These are phyloP conservation scores for Fusarium sp. DNA, from an alignment of 2,329 filamentous ascomycete species.

Conservation along the genomic window DNA sequence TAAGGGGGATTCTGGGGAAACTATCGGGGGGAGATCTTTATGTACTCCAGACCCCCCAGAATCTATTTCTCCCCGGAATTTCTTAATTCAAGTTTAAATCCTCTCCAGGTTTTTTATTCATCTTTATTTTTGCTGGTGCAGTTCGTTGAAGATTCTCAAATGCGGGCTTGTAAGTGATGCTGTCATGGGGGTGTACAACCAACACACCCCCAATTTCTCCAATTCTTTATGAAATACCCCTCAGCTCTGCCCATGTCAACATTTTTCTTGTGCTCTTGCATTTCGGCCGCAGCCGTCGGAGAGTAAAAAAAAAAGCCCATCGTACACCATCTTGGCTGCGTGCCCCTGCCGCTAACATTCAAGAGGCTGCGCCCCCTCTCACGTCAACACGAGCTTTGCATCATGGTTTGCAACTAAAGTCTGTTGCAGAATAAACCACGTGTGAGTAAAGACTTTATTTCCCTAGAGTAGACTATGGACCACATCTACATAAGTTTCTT, in stretches of 20 bases:
- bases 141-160: not conserved
- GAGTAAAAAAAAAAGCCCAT: conserved; percentile 4
- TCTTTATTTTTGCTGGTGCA: conserved; percentile 5
- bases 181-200: conserved; percentile 12
- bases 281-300: conserved; percentile 43
- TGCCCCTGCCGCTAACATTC: conserved; percentile 4
- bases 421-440: conserved; percentile 19
- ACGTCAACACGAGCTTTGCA: conserved; percentile 12
- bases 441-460: conserved; percentile 5
- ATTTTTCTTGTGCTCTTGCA: conserved; percentile 16
- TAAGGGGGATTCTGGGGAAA: conserved; percentile 29
- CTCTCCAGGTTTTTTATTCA: conserved; percentile 31
- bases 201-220: conserved; percentile 30
- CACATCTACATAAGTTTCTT: not conserved
- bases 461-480: conserved; percentile 1
- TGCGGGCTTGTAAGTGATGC: not conserved
- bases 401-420: conserved; percentile 15
- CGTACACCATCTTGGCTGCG: not conserved
- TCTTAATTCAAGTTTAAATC: conserved; percentile 29
- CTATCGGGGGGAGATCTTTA: conserved; percentile 2
- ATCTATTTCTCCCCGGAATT: conserved; percentile 26
- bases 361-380: conserved; percentile 4
- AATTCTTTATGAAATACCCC: conserved; percentile 21
- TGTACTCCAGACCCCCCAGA: conserved; percentile 41
- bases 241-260: conserved; percentile 12